phyloP scores from a whole-genome alignment of 331 rosid genomes.

The Pyrus hybrid region DNA sequence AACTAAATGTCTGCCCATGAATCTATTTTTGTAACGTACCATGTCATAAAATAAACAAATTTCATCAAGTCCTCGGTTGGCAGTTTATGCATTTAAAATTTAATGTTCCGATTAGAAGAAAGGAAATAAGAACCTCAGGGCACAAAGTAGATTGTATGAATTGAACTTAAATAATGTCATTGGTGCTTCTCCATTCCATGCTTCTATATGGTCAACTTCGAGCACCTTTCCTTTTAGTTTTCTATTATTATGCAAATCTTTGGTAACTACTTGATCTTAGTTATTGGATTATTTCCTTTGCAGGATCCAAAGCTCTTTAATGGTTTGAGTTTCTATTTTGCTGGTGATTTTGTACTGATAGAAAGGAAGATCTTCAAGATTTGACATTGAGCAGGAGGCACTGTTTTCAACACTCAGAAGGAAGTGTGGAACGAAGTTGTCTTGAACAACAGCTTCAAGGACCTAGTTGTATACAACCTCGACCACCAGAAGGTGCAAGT shows the following conservation, averaged over 20 bases:
- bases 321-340: constrained; percentile 59
- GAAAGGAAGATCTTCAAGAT: constrained; percentile 58
- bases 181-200: background rate
- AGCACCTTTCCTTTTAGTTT: background rate
- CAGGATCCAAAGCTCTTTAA: constrained; percentile 67
- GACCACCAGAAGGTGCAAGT: constrained; percentile 73
- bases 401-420: constrained; percentile 38
- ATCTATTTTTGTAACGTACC: no score
- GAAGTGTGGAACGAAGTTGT: constrained; percentile 24
- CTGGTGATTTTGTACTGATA: constrained; percentile 52
- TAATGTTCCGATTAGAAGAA: no score
- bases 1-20: background rate
- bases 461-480: constrained; percentile 64
- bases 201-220: background rate
- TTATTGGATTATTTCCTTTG: constrained; percentile 6
- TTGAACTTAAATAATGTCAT: no score
- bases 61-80: no score
- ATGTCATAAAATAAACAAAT: no score
- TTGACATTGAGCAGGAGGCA: constrained; percentile 69
- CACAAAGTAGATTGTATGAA: no score
- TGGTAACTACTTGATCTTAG: background rate
- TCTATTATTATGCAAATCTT: background rate
- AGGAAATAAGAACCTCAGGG: no score
- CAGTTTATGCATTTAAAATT: no score
- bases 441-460: constrained; percentile 15